Evolutionary conservation across 2,329 filamentous ascomycete genomes (phyloP).

Genomic region (Ploettnerulaceae sp.): DNA sequence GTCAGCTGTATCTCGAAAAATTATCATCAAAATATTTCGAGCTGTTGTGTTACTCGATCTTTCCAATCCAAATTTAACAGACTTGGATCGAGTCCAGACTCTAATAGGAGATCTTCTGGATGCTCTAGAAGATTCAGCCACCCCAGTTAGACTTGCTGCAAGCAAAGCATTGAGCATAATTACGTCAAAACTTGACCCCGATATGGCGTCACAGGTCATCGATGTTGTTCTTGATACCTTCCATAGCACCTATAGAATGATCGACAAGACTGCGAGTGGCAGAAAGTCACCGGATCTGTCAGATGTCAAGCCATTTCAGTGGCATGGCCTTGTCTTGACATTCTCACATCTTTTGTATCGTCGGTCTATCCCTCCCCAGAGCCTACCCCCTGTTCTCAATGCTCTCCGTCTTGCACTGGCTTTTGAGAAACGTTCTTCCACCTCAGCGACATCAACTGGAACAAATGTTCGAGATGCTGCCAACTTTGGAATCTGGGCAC

Average conservation of each 20-base stretch:
- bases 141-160: conserved; percentile 81
- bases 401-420: conserved; percentile 73
- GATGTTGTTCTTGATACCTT: conserved; percentile 75
- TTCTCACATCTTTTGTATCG: conserved; percentile 83
- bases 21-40: conserved; percentile 78
- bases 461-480: conserved; percentile 91
- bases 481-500: conserved; percentile 92
- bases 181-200: conserved; percentile 69
- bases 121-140: conserved; percentile 78
- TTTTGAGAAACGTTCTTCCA: conserved; percentile 82
- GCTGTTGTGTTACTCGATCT: conserved; percentile 61
- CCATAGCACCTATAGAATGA: conserved; percentile 43
- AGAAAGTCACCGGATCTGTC: conserved; percentile 41
- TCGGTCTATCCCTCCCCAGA: conserved; percentile 66
- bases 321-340: conserved; percentile 90
- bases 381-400: conserved; percentile 69
- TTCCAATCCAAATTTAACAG: conserved; percentile 11
- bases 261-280: conserved; percentile 29
- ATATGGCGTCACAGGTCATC: conserved; percentile 82
- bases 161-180: conserved; percentile 91
- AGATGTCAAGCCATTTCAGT: conserved; percentile 74
- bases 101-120: conserved; percentile 79
- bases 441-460: conserved; percentile 79
- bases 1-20: conserved; percentile 76
- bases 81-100: conserved; percentile 62